A percentile compares a stretch with the other conserved stretches of the same genome.
These are phyloP conservation scores for Isabelozyma rhagii DNA, from an alignment of 805 yeast species.

Conservation along the genomic window DNA sequence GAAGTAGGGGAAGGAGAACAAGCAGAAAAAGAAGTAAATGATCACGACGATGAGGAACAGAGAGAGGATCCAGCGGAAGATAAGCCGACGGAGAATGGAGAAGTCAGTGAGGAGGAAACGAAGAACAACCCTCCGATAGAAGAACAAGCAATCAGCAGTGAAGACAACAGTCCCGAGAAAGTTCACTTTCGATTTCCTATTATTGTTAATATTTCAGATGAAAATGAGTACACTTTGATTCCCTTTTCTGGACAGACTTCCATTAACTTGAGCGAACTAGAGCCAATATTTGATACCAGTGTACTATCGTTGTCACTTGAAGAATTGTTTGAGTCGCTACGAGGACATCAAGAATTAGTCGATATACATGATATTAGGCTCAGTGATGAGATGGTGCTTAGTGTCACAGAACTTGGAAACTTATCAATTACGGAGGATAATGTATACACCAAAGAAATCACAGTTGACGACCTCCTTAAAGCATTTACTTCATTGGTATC, in stretches of 20 bases:
- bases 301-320: slow-evolving; percentile 11
- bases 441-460: slow-evolving; percentile 20
- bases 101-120: slow-evolving; percentile 3
- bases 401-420: slow-evolving; percentile 23
- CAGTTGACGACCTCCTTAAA: slow-evolving; percentile 22
- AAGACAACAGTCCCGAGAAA: slow-evolving; percentile 2
- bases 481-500: slow-evolving; percentile 15
- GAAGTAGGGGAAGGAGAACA: too few species aligned
- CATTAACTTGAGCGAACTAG: slow-evolving; percentile 15
- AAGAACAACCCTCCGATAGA: slow-evolving; percentile 29
- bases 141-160: neutral
- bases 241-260: slow-evolving; percentile 8
- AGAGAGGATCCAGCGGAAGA: slow-evolving; percentile 12
- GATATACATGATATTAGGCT: slow-evolving; percentile 20
- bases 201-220: slow-evolving; percentile 13
- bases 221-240: slow-evolving; percentile 22
- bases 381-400: slow-evolving; percentile 24
- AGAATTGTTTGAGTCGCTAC: slow-evolving; percentile 21
- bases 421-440: slow-evolving; percentile 31
- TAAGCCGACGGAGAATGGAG: neutral
- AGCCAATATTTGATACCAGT: slow-evolving; percentile 21
- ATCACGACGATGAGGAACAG: slow-evolving; percentile 9
- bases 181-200: slow-evolving; percentile 13
- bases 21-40: slow-evolving; percentile 18
- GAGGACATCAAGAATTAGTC: slow-evolving; percentile 23